These are phyloP conservation scores for Straminergon stramineum DNA, from an alignment of 225 moss, liverwort and hornwort species.

Conservation along the genomic window DNA sequence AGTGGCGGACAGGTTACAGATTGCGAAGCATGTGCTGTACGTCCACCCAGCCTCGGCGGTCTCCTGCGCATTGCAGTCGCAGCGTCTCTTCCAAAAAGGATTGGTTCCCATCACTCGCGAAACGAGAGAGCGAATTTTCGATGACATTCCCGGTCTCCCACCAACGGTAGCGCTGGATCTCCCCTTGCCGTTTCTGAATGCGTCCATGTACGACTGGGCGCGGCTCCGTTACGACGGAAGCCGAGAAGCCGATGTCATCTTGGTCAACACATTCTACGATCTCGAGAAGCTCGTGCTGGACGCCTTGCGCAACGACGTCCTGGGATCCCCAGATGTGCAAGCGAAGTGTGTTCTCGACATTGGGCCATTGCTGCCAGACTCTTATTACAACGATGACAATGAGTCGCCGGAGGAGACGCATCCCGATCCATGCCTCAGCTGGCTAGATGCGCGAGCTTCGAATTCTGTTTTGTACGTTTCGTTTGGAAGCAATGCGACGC, in stretches of 20 bases:
- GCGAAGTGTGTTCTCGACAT: background rate
- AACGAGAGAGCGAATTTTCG: background rate
- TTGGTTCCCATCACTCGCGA: background rate
- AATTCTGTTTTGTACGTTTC: background rate
- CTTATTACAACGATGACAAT: background rate
- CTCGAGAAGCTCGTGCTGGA: background rate
- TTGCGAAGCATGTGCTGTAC: background rate
- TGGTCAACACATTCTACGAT: background rate
- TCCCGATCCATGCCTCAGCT: background rate
- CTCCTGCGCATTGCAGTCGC: background rate
- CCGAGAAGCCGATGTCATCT: background rate
- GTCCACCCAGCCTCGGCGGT: background rate
- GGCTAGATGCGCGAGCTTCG: background rate
- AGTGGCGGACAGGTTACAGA: background rate
- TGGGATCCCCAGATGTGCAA: background rate
- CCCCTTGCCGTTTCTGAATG: background rate
- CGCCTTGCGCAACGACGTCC: background rate
- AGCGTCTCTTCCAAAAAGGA: background rate
- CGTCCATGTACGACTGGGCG: background rate
- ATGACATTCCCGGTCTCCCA: background rate
- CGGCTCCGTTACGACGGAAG: background rate
- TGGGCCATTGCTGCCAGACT: background rate
- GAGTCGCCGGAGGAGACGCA: background rate
- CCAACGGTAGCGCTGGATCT: background rate
- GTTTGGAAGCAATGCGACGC: background rate